phyloP scores from a whole-genome alignment of 2,329 filamentous ascomycete genomes.

The Grosmannia clavigera region DNA sequence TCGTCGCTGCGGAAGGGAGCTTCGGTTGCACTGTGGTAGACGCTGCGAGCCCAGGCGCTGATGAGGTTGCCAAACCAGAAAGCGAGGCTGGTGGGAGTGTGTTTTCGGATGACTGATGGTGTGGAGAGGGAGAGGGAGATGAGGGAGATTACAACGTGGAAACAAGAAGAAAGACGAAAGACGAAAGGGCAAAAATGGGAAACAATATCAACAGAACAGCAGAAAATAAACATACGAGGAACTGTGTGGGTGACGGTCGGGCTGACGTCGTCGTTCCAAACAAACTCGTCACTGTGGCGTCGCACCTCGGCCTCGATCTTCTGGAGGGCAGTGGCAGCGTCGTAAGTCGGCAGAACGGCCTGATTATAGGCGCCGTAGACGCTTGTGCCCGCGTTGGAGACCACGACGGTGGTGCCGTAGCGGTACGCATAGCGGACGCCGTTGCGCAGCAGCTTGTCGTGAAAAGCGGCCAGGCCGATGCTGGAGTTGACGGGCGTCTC shows the following conservation, averaged over 20 bases:
- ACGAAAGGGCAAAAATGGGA: neutral
- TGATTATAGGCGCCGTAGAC: slow-evolving; percentile 15
- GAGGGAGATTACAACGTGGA: neutral
- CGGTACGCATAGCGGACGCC: slow-evolving; percentile 6
- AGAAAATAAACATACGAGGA: neutral
- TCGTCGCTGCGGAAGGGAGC: slow-evolving; percentile 4
- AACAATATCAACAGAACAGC: neutral
- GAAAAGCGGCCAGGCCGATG: slow-evolving; percentile 14
- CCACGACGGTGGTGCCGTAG: neutral
- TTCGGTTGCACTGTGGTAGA: slow-evolving; percentile 4
- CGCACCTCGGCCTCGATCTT: slow-evolving; percentile 16
- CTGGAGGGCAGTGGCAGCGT: slow-evolving; percentile 9
- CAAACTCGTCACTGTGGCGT: slow-evolving; percentile 1
- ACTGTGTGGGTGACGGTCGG: slow-evolving; percentile 16
- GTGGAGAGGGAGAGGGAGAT: too few relatives aligned
- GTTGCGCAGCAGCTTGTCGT: slow-evolving; percentile 12
- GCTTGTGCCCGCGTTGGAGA: slow-evolving; percentile 9
- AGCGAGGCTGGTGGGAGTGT: neutral
- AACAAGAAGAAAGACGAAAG: too few relatives aligned
- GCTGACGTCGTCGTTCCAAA: slow-evolving; percentile 13
- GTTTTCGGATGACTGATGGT: neutral
- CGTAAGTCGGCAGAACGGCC: slow-evolving; percentile 13
- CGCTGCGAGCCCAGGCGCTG: slow-evolving; percentile 4
- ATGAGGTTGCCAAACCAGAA: slow-evolving; percentile 15
- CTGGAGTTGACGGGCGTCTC: slow-evolving; percentile 17